Evolutionary conservation across 2,329 filamentous ascomycete species (phyloP).

Genomic region (Fusarium torreyae): DNA sequence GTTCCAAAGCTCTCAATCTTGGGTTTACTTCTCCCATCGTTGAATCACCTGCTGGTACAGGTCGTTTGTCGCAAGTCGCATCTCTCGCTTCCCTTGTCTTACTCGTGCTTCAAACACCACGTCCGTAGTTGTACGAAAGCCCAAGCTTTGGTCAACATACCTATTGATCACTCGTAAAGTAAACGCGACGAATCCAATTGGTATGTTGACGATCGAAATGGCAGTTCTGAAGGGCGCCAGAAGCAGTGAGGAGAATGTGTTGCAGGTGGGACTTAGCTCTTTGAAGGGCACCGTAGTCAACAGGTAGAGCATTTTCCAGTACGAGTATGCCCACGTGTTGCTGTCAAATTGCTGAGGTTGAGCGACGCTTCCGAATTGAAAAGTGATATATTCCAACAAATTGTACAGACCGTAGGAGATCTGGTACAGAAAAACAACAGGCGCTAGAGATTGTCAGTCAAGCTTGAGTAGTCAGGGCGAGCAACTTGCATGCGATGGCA

Average conservation of each 20-base stretch:
- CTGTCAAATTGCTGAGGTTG: conserved; percentile 8
- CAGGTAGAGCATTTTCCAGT: background rate
- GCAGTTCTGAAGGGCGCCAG: background rate
- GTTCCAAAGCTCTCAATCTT: background rate
- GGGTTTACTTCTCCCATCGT: background rate
- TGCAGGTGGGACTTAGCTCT: background rate
- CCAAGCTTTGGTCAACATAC: background rate
- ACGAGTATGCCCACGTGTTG: conserved; percentile 3
- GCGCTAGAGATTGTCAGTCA: background rate
- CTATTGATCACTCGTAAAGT: background rate
- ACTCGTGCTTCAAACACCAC: background rate
- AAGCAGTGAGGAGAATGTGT: background rate
- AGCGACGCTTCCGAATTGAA: background rate
- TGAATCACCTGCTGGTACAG: background rate
- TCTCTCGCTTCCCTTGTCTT: background rate
- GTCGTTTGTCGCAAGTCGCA: background rate
- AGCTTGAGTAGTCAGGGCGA: background rate
- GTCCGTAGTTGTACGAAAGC: background rate
- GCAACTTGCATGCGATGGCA: background rate
- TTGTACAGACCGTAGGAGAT: background rate
- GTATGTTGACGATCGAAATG: background rate
- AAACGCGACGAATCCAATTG: background rate
- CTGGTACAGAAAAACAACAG: background rate
- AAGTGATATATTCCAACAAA: background rate
- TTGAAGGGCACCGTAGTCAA: background rate